These are phyloP conservation scores for Candida nitratophila DNA, from an alignment of 805 yeast species.

Conservation along the genomic window DNA sequence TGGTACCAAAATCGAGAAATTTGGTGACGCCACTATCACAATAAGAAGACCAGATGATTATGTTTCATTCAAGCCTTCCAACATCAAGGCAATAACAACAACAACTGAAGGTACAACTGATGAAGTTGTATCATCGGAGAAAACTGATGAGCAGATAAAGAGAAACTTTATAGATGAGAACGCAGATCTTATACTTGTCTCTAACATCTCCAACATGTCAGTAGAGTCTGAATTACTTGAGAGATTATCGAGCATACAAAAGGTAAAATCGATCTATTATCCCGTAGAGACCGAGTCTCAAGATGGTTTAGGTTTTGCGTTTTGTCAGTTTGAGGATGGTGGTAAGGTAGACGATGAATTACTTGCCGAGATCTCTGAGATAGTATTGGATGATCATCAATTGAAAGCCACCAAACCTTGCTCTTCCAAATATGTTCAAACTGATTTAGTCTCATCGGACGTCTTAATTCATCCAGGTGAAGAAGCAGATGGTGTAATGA, in stretches of 20 bases:
- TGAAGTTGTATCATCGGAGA: neutral
- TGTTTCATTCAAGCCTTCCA: constrained; percentile 10
- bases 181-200: constrained; percentile 19
- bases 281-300: constrained; percentile 41
- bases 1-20: constrained; percentile 14
- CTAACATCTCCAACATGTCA: constrained; percentile 35
- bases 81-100: neutral
- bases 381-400: neutral
- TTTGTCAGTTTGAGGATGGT: constrained; percentile 19
- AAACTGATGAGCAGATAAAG: constrained; percentile 26
- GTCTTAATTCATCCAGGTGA: constrained; percentile 11
- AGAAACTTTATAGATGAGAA: constrained; percentile 32
- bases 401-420: constrained; percentile 1
- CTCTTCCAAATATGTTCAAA: constrained; percentile 3
- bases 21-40: constrained; percentile 22
- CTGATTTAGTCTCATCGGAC: constrained; percentile 1
- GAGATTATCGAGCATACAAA: constrained; percentile 33
- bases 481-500: constrained; percentile 5
- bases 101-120: neutral
- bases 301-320: constrained; percentile 51
- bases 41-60: constrained; percentile 42
- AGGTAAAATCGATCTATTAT: constrained; percentile 33
- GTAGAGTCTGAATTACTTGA: constrained; percentile 37
- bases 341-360: neutral
- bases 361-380: neutral